Base-by-base conservation (phyloP, 352 stramenopile species). In the Aphanomyces astaci region DNA sequence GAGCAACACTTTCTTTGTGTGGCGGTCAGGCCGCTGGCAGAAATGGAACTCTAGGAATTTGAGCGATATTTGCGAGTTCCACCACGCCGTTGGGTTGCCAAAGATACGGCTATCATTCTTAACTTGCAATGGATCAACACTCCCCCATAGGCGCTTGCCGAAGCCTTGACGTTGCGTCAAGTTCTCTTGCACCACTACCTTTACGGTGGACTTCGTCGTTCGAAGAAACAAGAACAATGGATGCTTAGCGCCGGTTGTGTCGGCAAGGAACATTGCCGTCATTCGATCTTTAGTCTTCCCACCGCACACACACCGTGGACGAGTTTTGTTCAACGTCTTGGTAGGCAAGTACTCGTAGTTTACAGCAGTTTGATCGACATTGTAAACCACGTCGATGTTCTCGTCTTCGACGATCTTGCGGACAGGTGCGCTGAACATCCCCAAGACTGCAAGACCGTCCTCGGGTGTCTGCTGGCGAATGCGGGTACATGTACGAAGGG, bases 301-400 rank as follows among this genome's bases (percentile, higher is more conserved):
- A 4, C 7, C 46, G 39, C 62, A 73, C 1, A 63, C 73, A 78
- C 0, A 78, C 15, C 36, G 66, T 78, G 30, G 25, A 1, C 66
- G 63, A 1, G 40, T 55, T 13, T 17, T 13, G n/a, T 57, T 72
- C 2, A 82, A 45, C 7, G 65, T 78, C 17, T 64, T 71, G 54
- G 72, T 73, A 0, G 72, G 68, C 1, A 77, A 39, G 48, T 77
- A 80, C 33, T 80, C 66, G 54, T 78, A 73, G 31, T 65, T 73
- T 0, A 78, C 51, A 0, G 63, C 65, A 32, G 63, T 69, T 49
- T 76, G 71, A 45, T 79, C 66, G 0, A 67, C 75, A 43, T 76
- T 79, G 63, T 64, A 76, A 48, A 63, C 22, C 7, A 4, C 7
- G n/a, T 25, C 17, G 36, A 63, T 63, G 17, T 32, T 25, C 9